A percentile compares a stretch with the other conserved stretches of the same genome.
phyloP scores from a whole-genome alignment of 2,329 filamentous ascomycete species.

The Exophiala oligosperma region DNA sequence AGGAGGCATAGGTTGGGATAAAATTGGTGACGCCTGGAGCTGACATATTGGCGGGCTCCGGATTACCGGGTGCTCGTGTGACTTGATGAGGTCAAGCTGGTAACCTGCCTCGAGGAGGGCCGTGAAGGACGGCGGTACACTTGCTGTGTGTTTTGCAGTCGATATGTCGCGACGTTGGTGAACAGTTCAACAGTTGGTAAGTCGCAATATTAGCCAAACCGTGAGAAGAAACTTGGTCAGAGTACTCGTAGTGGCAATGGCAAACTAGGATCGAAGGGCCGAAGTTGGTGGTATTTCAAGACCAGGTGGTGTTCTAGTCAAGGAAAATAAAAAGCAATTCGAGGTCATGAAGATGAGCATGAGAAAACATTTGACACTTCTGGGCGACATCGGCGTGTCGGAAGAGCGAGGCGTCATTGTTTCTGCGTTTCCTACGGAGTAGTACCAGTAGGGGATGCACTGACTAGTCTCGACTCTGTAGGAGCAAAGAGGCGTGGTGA shows the following conservation, averaged over 20 bases:
- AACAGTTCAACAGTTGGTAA: too few species aligned
- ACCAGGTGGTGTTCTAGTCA: neutral
- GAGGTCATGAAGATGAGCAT: neutral
- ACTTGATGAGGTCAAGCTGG: too few species aligned
- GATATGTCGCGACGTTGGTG: too few species aligned
- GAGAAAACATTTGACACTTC: neutral
- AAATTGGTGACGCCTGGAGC: slow-evolving; percentile 14
- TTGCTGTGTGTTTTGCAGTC: too few species aligned
- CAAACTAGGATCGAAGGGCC: neutral
- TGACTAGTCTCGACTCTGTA: too few species aligned
- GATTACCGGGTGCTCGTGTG: neutral
- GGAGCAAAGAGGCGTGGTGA: neutral
- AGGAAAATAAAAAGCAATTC: neutral
- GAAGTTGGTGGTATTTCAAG: neutral
- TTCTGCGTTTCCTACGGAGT: too few species aligned
- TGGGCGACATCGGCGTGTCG: slow-evolving; percentile 11
- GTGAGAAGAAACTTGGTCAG: too few species aligned
- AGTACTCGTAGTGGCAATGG: too few species aligned
- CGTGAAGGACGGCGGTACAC: too few species aligned
- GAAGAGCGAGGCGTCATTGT: slow-evolving; percentile 13
- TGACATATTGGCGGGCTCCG: slow-evolving; percentile 13
- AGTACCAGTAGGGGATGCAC: too few species aligned
- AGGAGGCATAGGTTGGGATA: slow-evolving; percentile 47
- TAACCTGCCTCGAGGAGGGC: too few species aligned
- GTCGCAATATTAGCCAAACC: neutral